Conservation (phyloP, 306 rosid species). For the Vicia faba region DNA sequence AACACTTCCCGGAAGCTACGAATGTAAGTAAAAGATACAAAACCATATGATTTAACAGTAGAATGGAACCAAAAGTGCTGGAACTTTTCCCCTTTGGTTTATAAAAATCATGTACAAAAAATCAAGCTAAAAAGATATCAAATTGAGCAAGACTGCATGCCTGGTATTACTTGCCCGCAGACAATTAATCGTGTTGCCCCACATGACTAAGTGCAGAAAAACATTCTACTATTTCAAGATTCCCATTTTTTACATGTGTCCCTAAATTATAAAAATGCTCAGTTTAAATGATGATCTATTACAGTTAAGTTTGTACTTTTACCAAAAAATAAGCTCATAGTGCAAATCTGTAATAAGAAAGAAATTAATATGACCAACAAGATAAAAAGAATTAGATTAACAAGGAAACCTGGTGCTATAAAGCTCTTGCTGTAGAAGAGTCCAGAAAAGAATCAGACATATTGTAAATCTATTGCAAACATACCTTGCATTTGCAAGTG, state of each 20-base stretch:
- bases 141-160: slow-evolving; percentile 12
- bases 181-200: background rate
- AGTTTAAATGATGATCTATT: slow-evolving; percentile 3
- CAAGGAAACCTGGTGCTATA: background rate
- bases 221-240: slow-evolving; percentile 9
- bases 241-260: background rate
- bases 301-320: background rate
- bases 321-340: slow-evolving; percentile 1
- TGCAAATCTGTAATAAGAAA: slow-evolving; percentile 11
- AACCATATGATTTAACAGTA: background rate
- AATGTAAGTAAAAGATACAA: background rate
- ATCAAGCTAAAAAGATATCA: slow-evolving; percentile 2
- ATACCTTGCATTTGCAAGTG: background rate
- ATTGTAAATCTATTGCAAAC: background rate
- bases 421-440: background rate
- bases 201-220: background rate
- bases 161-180: slow-evolving; percentile 18
- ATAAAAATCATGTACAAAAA: slow-evolving; percentile 7
- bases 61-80: slow-evolving; percentile 18
- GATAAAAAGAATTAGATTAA: background rate
- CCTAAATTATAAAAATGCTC: background rate
- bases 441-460: background rate
- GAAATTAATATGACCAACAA: slow-evolving; percentile 20
- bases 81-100: slow-evolving; percentile 8
- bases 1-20: background rate